Evolutionary conservation across 208 protist species (phyloP).

Genomic region (Leishmania martiniquensis): DNA sequence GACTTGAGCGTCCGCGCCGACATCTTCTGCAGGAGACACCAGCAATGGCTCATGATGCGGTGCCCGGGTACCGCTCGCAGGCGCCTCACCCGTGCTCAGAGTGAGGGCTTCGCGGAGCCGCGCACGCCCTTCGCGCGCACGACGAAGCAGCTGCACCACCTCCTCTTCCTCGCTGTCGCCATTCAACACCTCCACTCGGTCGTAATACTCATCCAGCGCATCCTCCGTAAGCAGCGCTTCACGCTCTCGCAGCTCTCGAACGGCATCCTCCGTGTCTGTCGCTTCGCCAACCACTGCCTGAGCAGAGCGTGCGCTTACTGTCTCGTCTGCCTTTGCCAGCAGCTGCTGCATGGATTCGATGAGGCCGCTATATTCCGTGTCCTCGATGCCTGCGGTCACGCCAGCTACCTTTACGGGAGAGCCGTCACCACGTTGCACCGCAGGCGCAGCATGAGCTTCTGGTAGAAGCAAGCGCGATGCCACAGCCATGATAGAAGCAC

Average conservation of each 20-base stretch:
- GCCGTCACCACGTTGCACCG: neutral
- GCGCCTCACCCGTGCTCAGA: neutral
- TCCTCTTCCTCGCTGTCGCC: conserved; percentile 30
- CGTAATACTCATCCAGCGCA: conserved; percentile 18
- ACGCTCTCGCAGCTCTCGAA: conserved; percentile 25
- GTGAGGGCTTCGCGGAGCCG: conserved; percentile 5
- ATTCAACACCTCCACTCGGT: conserved; percentile 14
- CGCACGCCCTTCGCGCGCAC: conserved; percentile 10
- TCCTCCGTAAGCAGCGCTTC: conserved; percentile 16
- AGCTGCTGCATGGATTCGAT: conserved; percentile 22
- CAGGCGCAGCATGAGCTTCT: neutral
- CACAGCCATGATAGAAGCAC: conserved; percentile 9
- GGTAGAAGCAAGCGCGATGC: conserved; percentile 17
- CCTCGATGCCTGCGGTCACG: neutral
- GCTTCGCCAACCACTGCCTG: neutral
- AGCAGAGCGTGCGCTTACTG: neutral
- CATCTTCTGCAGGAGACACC: neutral
- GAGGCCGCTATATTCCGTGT: conserved; percentile 7
- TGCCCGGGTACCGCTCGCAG: no score
- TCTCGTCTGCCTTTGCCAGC: conserved; percentile 6
- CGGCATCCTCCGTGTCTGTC: neutral
- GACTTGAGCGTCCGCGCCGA: neutral
- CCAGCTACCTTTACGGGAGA: neutral
- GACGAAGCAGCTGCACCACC: conserved; percentile 34
- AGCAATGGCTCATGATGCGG: neutral